A percentile compares a stretch with the other conserved stretches of the same genome.
Conservation (phyloP, 2,329 filamentous ascomycete species). For the Pestalotiopsis sp. region DNA sequence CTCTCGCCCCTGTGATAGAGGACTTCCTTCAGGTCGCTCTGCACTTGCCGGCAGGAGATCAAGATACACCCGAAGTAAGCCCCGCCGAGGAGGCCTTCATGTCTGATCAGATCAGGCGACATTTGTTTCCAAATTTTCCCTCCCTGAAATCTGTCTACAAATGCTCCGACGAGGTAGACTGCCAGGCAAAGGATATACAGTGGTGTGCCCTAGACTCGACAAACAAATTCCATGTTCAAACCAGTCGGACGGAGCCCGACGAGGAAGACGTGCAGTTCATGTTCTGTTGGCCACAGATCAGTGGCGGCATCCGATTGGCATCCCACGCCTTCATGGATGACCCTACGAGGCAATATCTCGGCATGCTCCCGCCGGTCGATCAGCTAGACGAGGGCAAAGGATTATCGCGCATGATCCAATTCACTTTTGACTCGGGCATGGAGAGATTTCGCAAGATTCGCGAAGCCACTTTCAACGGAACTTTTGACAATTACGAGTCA, state of each 20-base stretch:
- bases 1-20: not conserved
- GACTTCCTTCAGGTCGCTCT: not conserved
- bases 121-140: not conserved
- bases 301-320: not conserved
- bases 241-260: slow-evolving; percentile 20
- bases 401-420: slow-evolving; percentile 22
- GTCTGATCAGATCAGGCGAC: not conserved
- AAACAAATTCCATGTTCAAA: slow-evolving; percentile 22
- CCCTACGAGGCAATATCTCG: not conserved
- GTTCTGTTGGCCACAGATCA: slow-evolving; percentile 33
- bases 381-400: not conserved
- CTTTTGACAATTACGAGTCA: slow-evolving; percentile 14
- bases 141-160: slow-evolving; percentile 22
- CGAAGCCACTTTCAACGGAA: not conserved
- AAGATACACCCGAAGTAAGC: not conserved
- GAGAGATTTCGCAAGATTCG: slow-evolving; percentile 16
- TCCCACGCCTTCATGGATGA: slow-evolving; percentile 12
- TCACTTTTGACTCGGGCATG: slow-evolving; percentile 13
- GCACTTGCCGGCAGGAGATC: not conserved
- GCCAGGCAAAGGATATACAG: slow-evolving; percentile 14
- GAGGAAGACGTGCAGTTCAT: slow-evolving; percentile 22
- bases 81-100: slow-evolving; percentile 10
- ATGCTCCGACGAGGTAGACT: slow-evolving; percentile 3
- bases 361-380: not conserved
- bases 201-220: slow-evolving; percentile 28